phyloP scores from a whole-genome alignment of 2,329 filamentous ascomycete genomes.

The Phyllosticta paracitricarpa region DNA sequence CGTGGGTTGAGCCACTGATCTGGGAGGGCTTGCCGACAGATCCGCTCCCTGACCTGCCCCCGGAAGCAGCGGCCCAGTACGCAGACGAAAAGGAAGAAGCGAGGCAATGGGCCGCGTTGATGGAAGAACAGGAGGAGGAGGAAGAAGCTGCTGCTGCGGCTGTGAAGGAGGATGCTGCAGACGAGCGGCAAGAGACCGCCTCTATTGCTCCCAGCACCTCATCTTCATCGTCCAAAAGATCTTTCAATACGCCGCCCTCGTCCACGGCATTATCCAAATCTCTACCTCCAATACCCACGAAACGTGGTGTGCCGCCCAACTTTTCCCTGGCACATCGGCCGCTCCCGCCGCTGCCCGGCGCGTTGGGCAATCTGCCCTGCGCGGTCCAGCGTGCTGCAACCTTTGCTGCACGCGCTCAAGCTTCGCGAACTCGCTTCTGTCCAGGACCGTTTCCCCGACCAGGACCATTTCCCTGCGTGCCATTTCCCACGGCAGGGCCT shows the following conservation, averaged over 20 bases:
- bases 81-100: slow-evolving; percentile 3
- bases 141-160: neutral
- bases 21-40: slow-evolving; percentile 16
- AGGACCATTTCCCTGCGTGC: neutral
- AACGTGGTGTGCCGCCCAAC: neutral
- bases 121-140: neutral
- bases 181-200: neutral
- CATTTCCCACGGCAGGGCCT: neutral
- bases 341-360: neutral
- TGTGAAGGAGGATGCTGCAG: neutral
- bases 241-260: neutral
- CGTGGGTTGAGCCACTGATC: slow-evolving; percentile 20
- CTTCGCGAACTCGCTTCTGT: neutral
- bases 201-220: neutral
- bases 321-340: neutral
- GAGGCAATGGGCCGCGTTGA: neutral
- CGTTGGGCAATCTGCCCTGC: neutral
- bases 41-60: slow-evolving; percentile 12
- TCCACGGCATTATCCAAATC: neutral
- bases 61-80: slow-evolving; percentile 15
- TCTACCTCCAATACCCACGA: neutral
- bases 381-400: neutral
- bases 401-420: neutral
- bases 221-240: neutral
- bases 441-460: neutral